Base-by-base conservation (phyloP, 2,329 filamentous ascomycete species). In the Fusarium cyanostomum region DNA sequence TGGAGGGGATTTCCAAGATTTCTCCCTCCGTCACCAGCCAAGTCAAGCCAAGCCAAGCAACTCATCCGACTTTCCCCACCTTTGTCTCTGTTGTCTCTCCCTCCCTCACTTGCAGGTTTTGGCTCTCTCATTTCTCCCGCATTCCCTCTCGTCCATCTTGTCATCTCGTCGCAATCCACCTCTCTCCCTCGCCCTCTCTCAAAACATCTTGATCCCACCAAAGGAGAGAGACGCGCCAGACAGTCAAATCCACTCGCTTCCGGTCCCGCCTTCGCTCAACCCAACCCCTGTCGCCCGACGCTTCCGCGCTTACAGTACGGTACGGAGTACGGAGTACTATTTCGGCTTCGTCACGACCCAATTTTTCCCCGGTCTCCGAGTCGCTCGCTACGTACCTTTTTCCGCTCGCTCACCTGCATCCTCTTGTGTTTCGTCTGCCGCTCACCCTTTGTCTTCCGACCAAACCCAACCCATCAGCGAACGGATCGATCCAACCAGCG, bases 291-390 rank as follows among this genome's bases (percentile, higher is more conserved):
- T 48, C 27, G 42, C 37, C 57, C 61, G 60, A 64, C 51, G 28
- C 50, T 61, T 38, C 61, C 61, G 60, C 61, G 39, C 51, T 48
- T 38, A 21, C 42, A 53, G 38, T 9, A 16, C 13, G 7, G 8
- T 13, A 35, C 37, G 24, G 56, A 50, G 49, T 49, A 12, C 30
- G 43, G 56, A 43, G 15, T 31, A 30, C 18, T 53, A 31, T 33
- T 26, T 48, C 27, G 34, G 42, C 27, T 10, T 48, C 27, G 26
- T 24, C 24, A 15, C 34, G 51, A 48, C 57, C 62, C 62, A 62
- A 42, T 55, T 52, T 65, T 63, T 28, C 62, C 62, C 62, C 62
- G 44, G 62, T 31, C 56, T 54, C 57, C 52, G 43, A 42, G 44
- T 39, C 62, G 37, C 56, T 60, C 52, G 41, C 21, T 55, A 35